These are phyloP conservation scores for Microsporum ferrugineum DNA, from an alignment of 2,329 filamentous ascomycete species.

Conservation along the genomic window DNA sequence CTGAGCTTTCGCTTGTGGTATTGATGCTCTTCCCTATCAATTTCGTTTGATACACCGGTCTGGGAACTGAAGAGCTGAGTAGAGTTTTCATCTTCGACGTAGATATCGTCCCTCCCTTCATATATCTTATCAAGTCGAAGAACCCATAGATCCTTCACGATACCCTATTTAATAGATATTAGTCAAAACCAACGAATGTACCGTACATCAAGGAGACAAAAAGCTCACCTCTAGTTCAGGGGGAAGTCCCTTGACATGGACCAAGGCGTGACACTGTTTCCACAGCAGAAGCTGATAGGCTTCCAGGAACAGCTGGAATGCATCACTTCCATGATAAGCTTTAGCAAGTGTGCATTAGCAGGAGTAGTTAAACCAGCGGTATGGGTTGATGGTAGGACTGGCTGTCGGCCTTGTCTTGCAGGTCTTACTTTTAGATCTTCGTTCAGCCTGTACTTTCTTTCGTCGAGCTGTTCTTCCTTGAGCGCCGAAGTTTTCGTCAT, in stretches of 20 bases:
- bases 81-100: constrained; percentile 24
- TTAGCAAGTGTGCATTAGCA: not conserved
- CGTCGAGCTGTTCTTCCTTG: constrained; percentile 46
- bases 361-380: not conserved
- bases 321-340: constrained; percentile 52
- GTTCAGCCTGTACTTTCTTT: constrained; percentile 47
- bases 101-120: constrained; percentile 31
- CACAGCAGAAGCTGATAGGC: constrained; percentile 74
- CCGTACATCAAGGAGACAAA: not conserved
- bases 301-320: constrained; percentile 68
- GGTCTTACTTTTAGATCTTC: constrained; percentile 38
- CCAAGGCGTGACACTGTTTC: constrained; percentile 65
- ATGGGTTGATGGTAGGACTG: constrained; percentile 7
- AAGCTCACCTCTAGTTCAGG: constrained; percentile 56
- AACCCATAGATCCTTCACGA: constrained; percentile 78
- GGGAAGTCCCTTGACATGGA: constrained; percentile 55
- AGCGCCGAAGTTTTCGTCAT: constrained; percentile 58
- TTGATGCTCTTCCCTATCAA: constrained; percentile 25
- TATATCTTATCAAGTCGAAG: constrained; percentile 54
- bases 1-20: constrained; percentile 27
- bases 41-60: constrained; percentile 38
- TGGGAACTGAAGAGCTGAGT: constrained; percentile 50
- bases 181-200: not conserved
- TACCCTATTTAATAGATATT: constrained; percentile 27
- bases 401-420: constrained; percentile 24